Base-by-base conservation (phyloP, 2,329 filamentous ascomycete genomes). In the Neospermospora avenae region DNA sequence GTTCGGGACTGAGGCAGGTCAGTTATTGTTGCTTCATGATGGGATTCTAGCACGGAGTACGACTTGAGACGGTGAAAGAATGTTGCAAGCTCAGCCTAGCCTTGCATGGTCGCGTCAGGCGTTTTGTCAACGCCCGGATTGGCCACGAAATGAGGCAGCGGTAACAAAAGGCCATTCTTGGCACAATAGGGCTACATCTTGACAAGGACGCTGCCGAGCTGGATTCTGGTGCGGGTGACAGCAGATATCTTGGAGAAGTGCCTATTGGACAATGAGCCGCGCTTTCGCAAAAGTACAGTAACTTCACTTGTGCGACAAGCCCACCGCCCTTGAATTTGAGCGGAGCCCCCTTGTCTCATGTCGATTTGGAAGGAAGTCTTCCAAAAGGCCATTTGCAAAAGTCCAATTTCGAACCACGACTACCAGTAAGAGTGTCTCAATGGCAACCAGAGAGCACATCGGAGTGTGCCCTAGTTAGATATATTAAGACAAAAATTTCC, bases 81-180 rank as follows among this genome's bases (percentile, higher is more conserved):
- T 6, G 44, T 48, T 24, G 4, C 44, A 48, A 28, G 44, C 24
- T 31, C 44, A 48, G 44, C 44, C 24, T 46, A 14, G 13, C 7
- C 10, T 48, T 4, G 31, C 48, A 24, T 18, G 5, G 31, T 3
- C 22, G 11, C 8, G 5, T 13, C 11, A 22, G 48, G 48, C 48
- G 28, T 51, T 37, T 6, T 16, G 2, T 1, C 18, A 11, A 22
- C 18, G 46, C 28, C 45, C 25, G n/a, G 46, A 51, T 51, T 51
- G 48, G 48, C 28, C 48, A 14, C 10, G 31, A 51, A 18, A 11
- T 18, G 3, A 51, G 11, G 48, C 48, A 51, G 14, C 31, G 1
- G 35, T 51, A 7, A 35, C 48, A 51, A 51, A 51, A 51, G 48
- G 16, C n/a, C 48, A 51, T 14, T 37, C 48, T 49, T 49, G 46